Conservation (phyloP, 495 filamentous ascomycete species). For the Pyrenopolyporus hunteri region DNA sequence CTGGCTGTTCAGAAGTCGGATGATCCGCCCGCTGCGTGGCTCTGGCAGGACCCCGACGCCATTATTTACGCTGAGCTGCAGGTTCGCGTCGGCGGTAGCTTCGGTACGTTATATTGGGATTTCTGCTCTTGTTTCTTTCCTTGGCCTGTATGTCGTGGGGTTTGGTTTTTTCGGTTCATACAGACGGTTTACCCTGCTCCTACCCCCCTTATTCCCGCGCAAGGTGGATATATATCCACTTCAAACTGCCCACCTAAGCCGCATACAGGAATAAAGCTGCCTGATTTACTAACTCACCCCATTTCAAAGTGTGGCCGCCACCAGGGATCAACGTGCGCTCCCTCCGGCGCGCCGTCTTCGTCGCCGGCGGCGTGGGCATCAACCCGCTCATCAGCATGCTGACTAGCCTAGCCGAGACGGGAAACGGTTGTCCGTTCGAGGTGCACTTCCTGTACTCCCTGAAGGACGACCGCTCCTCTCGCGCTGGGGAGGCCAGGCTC, state of each 20-base stretch:
- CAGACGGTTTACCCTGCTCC: too few species aligned
- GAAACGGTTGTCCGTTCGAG: constrained; percentile 21
- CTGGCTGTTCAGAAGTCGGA: constrained; percentile 73
- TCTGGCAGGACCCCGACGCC: constrained; percentile 63
- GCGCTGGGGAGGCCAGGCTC: constrained; percentile 2
- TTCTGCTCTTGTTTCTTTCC: too few species aligned
- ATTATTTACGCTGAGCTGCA: constrained; percentile 64
- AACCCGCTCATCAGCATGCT: constrained; percentile 67
- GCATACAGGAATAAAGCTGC: too few species aligned
- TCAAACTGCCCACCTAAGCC: too few species aligned
- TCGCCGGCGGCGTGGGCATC: constrained; percentile 85
- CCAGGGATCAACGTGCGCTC: constrained; percentile 44
- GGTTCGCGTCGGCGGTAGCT: constrained; percentile 80
- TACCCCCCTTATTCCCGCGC: too few species aligned
- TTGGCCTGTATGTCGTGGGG: too few species aligned
- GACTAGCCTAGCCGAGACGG: constrained; percentile 40
- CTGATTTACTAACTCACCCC: too few species aligned
- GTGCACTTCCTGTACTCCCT: constrained; percentile 50
- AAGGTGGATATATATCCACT: too few species aligned
- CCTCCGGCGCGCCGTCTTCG: constrained; percentile 67
- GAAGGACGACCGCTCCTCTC: constrained; percentile 41
- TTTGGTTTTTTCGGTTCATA: too few species aligned
- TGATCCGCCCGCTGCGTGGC: constrained; percentile 71
- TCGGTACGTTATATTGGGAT: too few species aligned
- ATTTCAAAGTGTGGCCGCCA: constrained; percentile 79